phyloP scores from a whole-genome alignment of 768 basidiomycete genomes.

The Tricholoma saponaceum region DNA sequence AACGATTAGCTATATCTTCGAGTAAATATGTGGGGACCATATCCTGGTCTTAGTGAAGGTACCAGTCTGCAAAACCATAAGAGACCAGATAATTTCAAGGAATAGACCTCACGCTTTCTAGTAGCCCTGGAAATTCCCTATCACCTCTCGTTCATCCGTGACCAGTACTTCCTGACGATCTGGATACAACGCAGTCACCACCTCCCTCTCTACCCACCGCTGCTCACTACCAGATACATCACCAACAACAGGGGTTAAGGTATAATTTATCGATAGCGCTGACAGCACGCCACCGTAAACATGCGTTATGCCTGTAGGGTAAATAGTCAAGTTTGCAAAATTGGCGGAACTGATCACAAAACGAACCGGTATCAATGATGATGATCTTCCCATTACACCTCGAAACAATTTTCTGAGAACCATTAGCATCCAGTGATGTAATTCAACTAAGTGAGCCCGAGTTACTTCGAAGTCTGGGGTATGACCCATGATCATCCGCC shows the following conservation, averaged over 20 bases:
- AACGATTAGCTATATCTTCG: too few species aligned
- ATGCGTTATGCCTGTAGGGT: conserved; percentile 76
- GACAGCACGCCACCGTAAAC: conserved; percentile 94
- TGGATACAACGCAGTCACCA: conserved; percentile 62
- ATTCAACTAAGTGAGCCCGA: conserved; percentile 6
- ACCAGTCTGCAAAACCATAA: too few species aligned
- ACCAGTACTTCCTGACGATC: conserved; percentile 48
- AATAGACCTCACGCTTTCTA: background rate
- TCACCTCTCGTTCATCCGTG: conserved; percentile 42
- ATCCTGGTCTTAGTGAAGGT: too few species aligned
- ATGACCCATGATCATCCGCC: conserved; percentile 94
- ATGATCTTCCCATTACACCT: conserved; percentile 91
- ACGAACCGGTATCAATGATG: conserved; percentile 87
- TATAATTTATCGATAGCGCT: conserved; percentile 84
- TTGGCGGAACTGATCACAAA: background rate
- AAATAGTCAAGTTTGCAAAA: background rate
- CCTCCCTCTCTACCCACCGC: conserved; percentile 58
- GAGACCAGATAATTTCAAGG: too few species aligned
- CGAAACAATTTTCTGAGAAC: conserved; percentile 59
- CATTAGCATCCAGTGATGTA: background rate
- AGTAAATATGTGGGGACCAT: too few species aligned
- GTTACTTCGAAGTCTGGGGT: conserved; percentile 82
- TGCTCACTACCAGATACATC: conserved; percentile 24
- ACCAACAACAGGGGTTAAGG: conserved; percentile 55
- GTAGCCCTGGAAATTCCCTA: conserved; percentile 31